Evolutionary conservation across 805 yeast species (phyloP), one percentile per base, ranked within the genome.

Genomic region (Suhomyces sp.): DNA sequence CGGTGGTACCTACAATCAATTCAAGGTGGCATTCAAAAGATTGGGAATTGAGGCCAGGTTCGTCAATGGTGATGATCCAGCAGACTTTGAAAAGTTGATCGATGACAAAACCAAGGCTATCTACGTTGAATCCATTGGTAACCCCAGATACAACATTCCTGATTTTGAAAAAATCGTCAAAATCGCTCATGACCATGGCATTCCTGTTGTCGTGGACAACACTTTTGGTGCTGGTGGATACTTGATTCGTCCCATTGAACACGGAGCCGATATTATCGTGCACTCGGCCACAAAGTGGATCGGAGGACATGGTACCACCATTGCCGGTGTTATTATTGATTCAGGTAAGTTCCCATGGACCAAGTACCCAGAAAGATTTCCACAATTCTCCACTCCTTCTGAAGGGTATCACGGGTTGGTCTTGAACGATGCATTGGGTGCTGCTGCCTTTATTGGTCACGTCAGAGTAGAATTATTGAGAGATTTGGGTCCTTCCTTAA

Each of bases 201-300:
- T 88, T 31, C 95, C 96, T 33, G 79, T 91, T 30, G 91, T 90
- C 33, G 96, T 85, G 30, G 98, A 90, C 66, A 90, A 90, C 77
- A 90, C 98, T 13, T 90, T 90, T 53, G 98, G 96, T 57, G 96
- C 96, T 28, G 97, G 95, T 63, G 97, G 97, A 32, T 88, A 66
- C 70, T 76, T 85, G 51, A 77, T 86, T 41, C 79, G 76, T 47
- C 98, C 98, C 43, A 65, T 90, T 48, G 84, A 84, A 43, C 83
- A 77, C 53, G 97, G 97, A 47, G 97, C 88, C 30, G 96, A 90
- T 59, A 83, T 90, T 47, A 83, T 91, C 21, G 84, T 84, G 14
- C 96, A 90, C 63, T 88, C 96, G 42, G 96, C 96, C 36, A 90
- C 98, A 40, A 90, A 90, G 64, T 91, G 96, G 96, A 90, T 90